Percentiles rank a stretch among this genome's conserved stretches.
Evolutionary conservation across 2,329 filamentous ascomycete species (phyloP).

Genomic region (Pestalotiopsis sp.): DNA sequence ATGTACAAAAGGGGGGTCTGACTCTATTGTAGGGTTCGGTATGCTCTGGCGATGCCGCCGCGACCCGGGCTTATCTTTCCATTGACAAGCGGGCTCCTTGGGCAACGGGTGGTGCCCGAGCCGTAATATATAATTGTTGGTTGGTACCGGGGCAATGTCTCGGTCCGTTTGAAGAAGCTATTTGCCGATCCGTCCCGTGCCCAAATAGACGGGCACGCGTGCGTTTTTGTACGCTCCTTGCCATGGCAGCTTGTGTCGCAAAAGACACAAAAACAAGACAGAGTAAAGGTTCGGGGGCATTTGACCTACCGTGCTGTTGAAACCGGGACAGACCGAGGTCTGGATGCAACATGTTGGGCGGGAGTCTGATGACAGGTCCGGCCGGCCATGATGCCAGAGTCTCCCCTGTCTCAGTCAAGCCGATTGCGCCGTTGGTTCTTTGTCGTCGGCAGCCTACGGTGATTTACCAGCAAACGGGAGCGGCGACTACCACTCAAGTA

Average conservation of each 20-base stretch:
- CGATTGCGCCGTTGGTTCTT: neutral
- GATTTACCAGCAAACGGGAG: neutral
- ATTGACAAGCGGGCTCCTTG: neutral
- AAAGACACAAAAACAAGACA: neutral
- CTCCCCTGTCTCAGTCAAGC: neutral
- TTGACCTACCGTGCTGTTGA: neutral
- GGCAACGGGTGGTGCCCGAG: neutral
- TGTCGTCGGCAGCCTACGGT: neutral
- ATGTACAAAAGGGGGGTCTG: neutral
- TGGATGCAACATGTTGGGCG: no score
- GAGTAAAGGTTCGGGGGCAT: neutral
- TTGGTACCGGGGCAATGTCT: neutral
- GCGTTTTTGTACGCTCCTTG: neutral
- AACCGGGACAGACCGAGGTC: neutral
- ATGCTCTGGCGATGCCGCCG: neutral
- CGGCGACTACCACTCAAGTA: neutral
- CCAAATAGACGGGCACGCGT: neutral
- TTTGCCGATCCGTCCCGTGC: neutral
- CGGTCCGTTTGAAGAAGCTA: neutral
- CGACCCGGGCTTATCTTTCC: neutral
- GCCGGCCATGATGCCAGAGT: neutral
- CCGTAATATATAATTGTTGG: neutral
- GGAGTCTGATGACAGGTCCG: no score
- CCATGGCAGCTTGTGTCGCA: neutral
- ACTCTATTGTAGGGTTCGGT: neutral